Conservation (phyloP, 768 basidiomycete genomes). For the Cyclocybe cylindracea region DNA sequence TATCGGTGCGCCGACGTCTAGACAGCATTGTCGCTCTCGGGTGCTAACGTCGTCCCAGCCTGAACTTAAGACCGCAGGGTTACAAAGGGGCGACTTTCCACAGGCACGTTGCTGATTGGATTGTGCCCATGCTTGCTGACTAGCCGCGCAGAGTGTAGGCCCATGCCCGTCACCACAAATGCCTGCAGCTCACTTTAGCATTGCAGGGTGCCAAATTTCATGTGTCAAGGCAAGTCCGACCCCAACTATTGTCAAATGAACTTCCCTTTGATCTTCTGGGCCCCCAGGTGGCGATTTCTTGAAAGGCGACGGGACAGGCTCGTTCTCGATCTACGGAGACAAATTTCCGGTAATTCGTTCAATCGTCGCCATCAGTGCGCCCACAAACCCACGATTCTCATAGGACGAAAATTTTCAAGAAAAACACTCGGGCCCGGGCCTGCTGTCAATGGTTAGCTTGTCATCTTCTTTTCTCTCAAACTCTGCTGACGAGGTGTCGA, state of each 20-base stretch:
- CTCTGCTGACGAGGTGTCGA: background rate
- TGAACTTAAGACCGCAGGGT: slow-evolving; percentile 85
- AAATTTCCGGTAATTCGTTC: slow-evolving; percentile 74
- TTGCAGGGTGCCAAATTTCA: slow-evolving; percentile 83
- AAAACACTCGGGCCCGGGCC: slow-evolving; percentile 83
- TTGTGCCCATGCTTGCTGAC: slow-evolving; percentile 12
- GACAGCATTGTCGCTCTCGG: background rate
- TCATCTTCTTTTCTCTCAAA: background rate
- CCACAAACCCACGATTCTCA: background rate
- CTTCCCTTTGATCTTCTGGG: background rate
- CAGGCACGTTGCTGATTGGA: slow-evolving; percentile 51
- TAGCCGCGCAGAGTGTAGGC: slow-evolving; percentile 65
- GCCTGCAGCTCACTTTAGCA: slow-evolving; percentile 13
- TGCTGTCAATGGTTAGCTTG: slow-evolving; percentile 84
- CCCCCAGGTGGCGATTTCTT: slow-evolving; percentile 86
- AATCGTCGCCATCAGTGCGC: background rate
- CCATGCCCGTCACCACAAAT: slow-evolving; percentile 1
- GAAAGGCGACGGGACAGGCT: slow-evolving; percentile 93
- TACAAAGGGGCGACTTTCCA: slow-evolving; percentile 93
- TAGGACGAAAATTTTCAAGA: slow-evolving; percentile 95
- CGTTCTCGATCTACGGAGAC: slow-evolving; percentile 96
- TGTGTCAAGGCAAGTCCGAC: slow-evolving; percentile 79
- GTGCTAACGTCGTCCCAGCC: slow-evolving; percentile 38
- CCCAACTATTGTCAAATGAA: background rate
- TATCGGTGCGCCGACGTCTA: slow-evolving; percentile 57